phyloP scores from a whole-genome alignment of 345 rosid species.

The Bruguiera gymnorhiza region DNA sequence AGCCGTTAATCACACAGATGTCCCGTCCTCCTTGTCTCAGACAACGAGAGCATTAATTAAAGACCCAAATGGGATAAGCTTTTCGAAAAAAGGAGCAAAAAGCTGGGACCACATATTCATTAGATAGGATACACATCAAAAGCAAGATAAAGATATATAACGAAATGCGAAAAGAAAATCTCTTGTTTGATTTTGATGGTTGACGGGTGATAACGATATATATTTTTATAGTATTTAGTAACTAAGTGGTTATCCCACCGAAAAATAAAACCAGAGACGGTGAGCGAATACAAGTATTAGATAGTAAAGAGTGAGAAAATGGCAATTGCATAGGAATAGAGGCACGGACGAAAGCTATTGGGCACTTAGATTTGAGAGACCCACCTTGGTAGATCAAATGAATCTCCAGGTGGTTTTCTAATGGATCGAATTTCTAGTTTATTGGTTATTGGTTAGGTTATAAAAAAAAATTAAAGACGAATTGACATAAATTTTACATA shows the following conservation, averaged over 20 bases:
- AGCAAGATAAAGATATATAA: not conserved
- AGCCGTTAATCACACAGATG: not conserved
- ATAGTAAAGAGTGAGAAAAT: constrained; percentile 15
- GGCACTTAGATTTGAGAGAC: constrained; percentile 55
- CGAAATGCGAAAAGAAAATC: not conserved
- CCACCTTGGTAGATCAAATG: constrained; percentile 41
- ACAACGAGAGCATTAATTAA: not conserved
- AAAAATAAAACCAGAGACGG: not conserved
- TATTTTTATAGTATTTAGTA: constrained; percentile 4
- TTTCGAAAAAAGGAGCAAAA: not conserved
- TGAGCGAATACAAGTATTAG: constrained; percentile 18
- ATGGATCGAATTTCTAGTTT: constrained; percentile 26
- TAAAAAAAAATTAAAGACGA: too few species aligned
- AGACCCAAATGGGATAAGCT: not conserved
- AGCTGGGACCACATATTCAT: not conserved
- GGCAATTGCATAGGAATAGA: constrained; percentile 36
- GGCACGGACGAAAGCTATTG: constrained; percentile 32
- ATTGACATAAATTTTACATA: too few species aligned
- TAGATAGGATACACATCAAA: not conserved
- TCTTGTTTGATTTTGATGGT: not conserved
- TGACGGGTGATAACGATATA: not conserved
- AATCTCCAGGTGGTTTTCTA: constrained; percentile 30
- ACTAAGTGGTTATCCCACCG: constrained; percentile 8
- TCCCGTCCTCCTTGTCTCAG: constrained; percentile 5
- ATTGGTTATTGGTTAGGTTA: constrained; percentile 19